A percentile compares a stretch with the other conserved stretches of the same genome.
Evolutionary conservation across 176 grass and related monocot genomes (phyloP).

Genomic region (Carex kokanica): DNA sequence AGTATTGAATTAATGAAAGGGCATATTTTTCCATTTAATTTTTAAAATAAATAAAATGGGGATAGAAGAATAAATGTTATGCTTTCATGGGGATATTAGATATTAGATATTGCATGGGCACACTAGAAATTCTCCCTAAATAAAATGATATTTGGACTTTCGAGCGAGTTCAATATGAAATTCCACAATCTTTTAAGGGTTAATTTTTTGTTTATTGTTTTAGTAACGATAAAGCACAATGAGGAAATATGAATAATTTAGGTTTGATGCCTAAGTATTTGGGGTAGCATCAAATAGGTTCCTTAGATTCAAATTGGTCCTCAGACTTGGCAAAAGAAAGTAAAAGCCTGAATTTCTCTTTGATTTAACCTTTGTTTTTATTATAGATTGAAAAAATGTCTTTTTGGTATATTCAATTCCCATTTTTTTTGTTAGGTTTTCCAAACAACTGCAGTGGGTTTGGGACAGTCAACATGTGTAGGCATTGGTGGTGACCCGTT

Average conservation of each 20-base stretch:
- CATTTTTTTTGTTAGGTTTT: slow-evolving; percentile 63
- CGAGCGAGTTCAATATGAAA: neutral
- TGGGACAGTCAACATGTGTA: slow-evolving; percentile 96
- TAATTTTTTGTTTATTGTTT: neutral
- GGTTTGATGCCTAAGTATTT: neutral
- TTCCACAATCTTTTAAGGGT: neutral
- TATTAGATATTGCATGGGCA: too few species aligned
- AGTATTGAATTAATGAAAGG: too few species aligned
- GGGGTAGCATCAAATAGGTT: neutral
- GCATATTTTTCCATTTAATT: too few species aligned
- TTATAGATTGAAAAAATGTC: neutral
- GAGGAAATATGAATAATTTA: neutral
- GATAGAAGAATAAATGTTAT: too few species aligned
- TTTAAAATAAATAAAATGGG: too few species aligned
- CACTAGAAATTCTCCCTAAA: too few species aligned
- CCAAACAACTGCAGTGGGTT: slow-evolving; percentile 91
- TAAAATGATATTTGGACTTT: neutral
- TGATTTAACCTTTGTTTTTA: neutral
- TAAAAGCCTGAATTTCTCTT: neutral
- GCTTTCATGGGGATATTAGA: too few species aligned
- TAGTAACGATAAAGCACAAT: neutral
- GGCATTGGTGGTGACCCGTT: slow-evolving; percentile 98
- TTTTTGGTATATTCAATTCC: slow-evolving; percentile 18
- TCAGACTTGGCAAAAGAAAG: neutral
- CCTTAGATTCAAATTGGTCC: neutral